These are phyloP conservation scores for Lindgomyces ingoldianus DNA, from an alignment of 495 filamentous ascomycete genomes.

Conservation along the genomic window DNA sequence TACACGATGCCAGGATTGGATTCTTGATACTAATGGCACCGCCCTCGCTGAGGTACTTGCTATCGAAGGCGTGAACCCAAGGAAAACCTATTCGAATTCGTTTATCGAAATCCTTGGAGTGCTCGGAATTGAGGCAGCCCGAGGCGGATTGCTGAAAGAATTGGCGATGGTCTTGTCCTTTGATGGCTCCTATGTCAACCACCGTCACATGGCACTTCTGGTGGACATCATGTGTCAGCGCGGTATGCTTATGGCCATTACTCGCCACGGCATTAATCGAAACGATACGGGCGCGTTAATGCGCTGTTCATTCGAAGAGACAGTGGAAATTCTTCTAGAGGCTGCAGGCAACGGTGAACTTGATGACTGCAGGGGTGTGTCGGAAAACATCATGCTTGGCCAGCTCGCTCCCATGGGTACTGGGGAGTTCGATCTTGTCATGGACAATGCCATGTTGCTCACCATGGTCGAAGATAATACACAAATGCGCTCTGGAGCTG, in stretches of 20 bases:
- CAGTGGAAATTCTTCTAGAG: constrained; percentile 95
- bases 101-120: constrained; percentile 90
- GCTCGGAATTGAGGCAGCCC: constrained; percentile 93
- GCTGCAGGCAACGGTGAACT: constrained; percentile 91
- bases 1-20: constrained; percentile 81
- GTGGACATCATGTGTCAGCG: constrained; percentile 98
- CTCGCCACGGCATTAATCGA: constrained; percentile 97
- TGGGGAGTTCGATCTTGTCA: constrained; percentile 85
- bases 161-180: constrained; percentile 89
- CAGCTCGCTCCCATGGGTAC: constrained; percentile 96
- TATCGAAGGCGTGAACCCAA: constrained; percentile 85
- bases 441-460: constrained; percentile 93
- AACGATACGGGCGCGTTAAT: constrained; percentile 97
- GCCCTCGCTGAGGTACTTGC: constrained; percentile 77
- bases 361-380: constrained; percentile 96
- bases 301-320: constrained; percentile 99
- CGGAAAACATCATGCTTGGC: constrained; percentile 97
- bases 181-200: constrained; percentile 98
- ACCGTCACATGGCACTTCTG: constrained; percentile 92
- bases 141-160: constrained; percentile 81
- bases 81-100: constrained; percentile 90
- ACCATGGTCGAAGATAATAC: constrained; percentile 90
- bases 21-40: constrained; percentile 89
- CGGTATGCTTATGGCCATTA: constrained; percentile 90
- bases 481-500: constrained; percentile 70